Evolutionary conservation across 352 stramenopile species (phyloP), one percentile per base, ranked within the genome.

Genomic region (Phytophthora kernoviae): DNA sequence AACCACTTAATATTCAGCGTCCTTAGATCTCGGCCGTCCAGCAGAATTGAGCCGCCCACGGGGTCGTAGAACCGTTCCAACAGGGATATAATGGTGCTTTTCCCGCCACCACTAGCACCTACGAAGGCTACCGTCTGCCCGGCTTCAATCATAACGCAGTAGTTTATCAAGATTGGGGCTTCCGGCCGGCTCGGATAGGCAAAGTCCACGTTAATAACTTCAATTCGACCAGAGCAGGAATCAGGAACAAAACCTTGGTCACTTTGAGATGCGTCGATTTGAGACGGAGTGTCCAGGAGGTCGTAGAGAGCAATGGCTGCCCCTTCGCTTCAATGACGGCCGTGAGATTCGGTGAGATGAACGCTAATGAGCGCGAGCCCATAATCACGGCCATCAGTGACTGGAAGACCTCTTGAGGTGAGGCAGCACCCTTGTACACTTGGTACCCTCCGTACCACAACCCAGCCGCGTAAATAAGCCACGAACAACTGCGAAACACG

Each of bases 21-120:
- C 44, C 42, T 53, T 22, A 94, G 67, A 53, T 90, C 64, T 49
- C 69, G 58, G 40, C 84, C 91, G 65, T 96, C 81, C 41, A 96
- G 75, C 3, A 75, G 48, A n/a, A 98, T 66, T 10, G 46, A 42
- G 22, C 91, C 91, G 30, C 62, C 51, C 26, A 56, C 43, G 39
- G 72, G 60, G 43, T 96, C 84, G 62, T 96, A 96, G 58, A 50
- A 93, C 27, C 89, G 74, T 51, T 94, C 69, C 1, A 56, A 18
- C 43, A 97, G 67, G 9, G 58, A 41, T 6, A 66, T 58, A 46
- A 97, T 54, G 0, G 58, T 66, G 33, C 58, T 66, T 20, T 66
- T 66, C 9, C 58, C 58, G 18, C 50, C 49, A 8, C 58, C 58
- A 61, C 58, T 61, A 24, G 49, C 58, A 5, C 58, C 58, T 9